phyloP scores from a whole-genome alignment of 2,329 filamentous ascomycete genomes.

The Stachybotrys chartarum region DNA sequence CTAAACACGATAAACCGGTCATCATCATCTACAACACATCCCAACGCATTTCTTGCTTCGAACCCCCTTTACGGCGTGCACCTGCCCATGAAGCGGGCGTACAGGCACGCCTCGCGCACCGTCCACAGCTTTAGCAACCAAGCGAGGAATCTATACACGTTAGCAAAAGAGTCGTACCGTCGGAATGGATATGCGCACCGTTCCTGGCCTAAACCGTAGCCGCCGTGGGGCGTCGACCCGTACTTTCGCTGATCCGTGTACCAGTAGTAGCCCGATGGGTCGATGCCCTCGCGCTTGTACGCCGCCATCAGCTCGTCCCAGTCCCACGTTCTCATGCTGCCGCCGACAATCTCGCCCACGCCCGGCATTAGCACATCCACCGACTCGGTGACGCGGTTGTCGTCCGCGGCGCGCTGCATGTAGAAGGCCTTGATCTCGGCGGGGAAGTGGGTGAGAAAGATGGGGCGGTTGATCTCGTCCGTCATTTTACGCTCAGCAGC shows the following conservation, averaged over 20 bases:
- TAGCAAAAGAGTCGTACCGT: neutral
- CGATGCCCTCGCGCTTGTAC: slow-evolving; percentile 81
- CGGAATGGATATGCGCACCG: slow-evolving; percentile 28
- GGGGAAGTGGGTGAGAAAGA: slow-evolving; percentile 96
- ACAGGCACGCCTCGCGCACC: slow-evolving; percentile 62
- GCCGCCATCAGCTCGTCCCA: slow-evolving; percentile 84
- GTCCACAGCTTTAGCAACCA: slow-evolving; percentile 60
- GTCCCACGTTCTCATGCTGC: slow-evolving; percentile 91
- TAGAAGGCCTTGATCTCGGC: slow-evolving; percentile 98
- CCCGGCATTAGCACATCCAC: slow-evolving; percentile 85
- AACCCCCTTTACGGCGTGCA: slow-evolving; percentile 58
- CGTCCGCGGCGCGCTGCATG: slow-evolving; percentile 82
- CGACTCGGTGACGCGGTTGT: slow-evolving; percentile 81
- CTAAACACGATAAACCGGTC: no score
- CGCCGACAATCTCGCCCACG: slow-evolving; percentile 94
- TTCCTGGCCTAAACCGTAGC: slow-evolving; percentile 89
- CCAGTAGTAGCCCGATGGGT: slow-evolving; percentile 88
- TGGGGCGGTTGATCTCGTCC: slow-evolving; percentile 89
- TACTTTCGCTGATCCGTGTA: slow-evolving; percentile 98
- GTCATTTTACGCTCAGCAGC: slow-evolving; percentile 96
- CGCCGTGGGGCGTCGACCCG: slow-evolving; percentile 84
- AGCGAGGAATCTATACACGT: slow-evolving; percentile 43
- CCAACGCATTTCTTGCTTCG: neutral
- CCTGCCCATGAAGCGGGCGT: slow-evolving; percentile 73
- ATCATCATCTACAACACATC: neutral